phyloP scores from a whole-genome alignment of 2,329 filamentous ascomycete genomes.

The Sclerotinia sclerotiorum region DNA sequence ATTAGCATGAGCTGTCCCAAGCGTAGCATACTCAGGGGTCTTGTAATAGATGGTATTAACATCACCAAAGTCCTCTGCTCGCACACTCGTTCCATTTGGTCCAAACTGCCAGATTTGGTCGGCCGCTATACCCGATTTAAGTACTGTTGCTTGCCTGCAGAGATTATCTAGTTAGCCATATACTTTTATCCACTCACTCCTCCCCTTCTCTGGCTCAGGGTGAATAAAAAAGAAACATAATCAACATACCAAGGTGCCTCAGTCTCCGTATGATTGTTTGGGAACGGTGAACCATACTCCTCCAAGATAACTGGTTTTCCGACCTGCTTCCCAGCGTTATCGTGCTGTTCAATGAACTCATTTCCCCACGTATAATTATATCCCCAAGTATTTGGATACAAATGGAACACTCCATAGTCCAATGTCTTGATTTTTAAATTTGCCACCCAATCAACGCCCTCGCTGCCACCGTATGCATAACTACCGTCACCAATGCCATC shows the following conservation, averaged over 20 bases:
- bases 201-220: neutral
- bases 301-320: slow-evolving; percentile 45
- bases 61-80: slow-evolving; percentile 28
- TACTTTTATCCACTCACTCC: too few relatives aligned
- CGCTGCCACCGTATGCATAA: slow-evolving; percentile 47
- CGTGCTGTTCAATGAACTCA: slow-evolving; percentile 50
- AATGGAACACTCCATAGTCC: slow-evolving; percentile 54
- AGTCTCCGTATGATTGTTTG: slow-evolving; percentile 31
- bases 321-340: slow-evolving; percentile 41
- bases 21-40: slow-evolving; percentile 30
- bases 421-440: slow-evolving; percentile 51
- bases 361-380: slow-evolving; percentile 45
- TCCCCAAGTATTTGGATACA: slow-evolving; percentile 50
- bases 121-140: slow-evolving; percentile 32
- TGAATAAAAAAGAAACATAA: neutral
- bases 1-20: slow-evolving; percentile 32
- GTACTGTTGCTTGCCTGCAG: slow-evolving; percentile 30
- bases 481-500: slow-evolving; percentile 43
- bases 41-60: slow-evolving; percentile 35
- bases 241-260: slow-evolving; percentile 28
- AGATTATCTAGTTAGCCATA: neutral
- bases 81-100: slow-evolving; percentile 28
- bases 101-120: slow-evolving; percentile 39
- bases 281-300: slow-evolving; percentile 42
- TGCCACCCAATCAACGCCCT: slow-evolving; percentile 50